Evolutionary conservation across 805 yeast species (phyloP), one percentile per base, ranked within the genome.

Genomic region (Millerozyma miso): DNA sequence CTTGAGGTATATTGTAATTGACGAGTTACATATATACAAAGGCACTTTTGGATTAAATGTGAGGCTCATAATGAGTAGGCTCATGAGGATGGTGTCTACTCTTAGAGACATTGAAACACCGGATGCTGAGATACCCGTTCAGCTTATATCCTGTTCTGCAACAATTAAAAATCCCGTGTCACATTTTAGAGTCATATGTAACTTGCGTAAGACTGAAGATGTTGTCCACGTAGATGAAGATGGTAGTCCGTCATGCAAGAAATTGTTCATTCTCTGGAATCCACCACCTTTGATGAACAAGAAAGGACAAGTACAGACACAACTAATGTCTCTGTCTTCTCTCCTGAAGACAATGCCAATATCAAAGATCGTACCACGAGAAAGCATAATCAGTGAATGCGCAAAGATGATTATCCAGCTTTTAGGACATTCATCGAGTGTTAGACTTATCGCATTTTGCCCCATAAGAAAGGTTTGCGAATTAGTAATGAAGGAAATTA

Each of bases 11-110:
- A 85, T 93, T 3, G 90, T 88, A 0, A 81, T 93, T 43, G 93
- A 86, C 57, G 90, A 85, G 58, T 67, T 93, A 39, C 99, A 93
- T 62, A 81, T 84, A 42, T 93, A 93, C 60, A 81, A 79, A 48
- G 97, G 97, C 0, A 71, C 88, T 0, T 93, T 93, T 68, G 99
- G 99, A 0, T 80, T 96, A 0, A 93, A 93, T 62, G 97, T 91
- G 1, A 83, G 95, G 2, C 70, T 84, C 37, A 83, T 93, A 0
- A 78, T 93, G 82, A 71, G 96, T 45, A 62, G 99, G 38, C 62
- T 93, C 23, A 68, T 85, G 37, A 64, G 99, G 39, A 56, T 91
- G 1, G 76, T 88, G 48, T 52, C 67, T 3, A 60, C 66, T 43
- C 56, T 77, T 26, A 8, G 23, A 4, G 37, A 41, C 3, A 37